phyloP scores from a whole-genome alignment of 257 asterid species.

The Nicotiana tomentosiformis region DNA sequence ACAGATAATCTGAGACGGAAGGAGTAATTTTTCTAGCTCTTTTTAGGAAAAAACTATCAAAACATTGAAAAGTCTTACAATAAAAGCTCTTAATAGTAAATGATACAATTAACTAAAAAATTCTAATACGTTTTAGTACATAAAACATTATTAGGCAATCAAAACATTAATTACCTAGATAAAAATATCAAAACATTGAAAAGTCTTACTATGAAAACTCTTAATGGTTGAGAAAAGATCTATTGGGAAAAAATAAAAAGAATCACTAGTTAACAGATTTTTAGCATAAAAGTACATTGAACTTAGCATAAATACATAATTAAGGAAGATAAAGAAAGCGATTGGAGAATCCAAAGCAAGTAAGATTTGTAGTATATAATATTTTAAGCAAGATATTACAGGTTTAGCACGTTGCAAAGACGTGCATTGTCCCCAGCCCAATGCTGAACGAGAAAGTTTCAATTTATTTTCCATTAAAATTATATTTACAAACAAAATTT shows the following conservation, averaged over 20 bases:
- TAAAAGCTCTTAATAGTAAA: background rate
- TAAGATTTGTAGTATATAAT: background rate
- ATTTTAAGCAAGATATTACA: background rate
- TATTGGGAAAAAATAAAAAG: background rate
- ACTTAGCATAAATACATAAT: slow-evolving; percentile 1
- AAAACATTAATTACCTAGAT: background rate
- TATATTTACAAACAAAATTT: background rate
- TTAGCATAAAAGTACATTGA: background rate
- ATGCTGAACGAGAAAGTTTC: background rate
- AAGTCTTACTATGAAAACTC: background rate
- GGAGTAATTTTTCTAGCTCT: too few relatives aligned
- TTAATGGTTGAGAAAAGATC: background rate
- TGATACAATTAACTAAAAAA: too few relatives aligned
- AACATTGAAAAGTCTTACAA: background rate
- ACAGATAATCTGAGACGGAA: too few relatives aligned
- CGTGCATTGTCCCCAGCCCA: slow-evolving; percentile 9
- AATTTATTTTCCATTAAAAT: background rate
- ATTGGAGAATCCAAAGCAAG: slow-evolving; percentile 3
- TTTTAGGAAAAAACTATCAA: background rate
- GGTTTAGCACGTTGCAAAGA: slow-evolving; percentile 7
- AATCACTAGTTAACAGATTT: background rate
- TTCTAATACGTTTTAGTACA: background rate
- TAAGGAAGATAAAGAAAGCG: background rate
- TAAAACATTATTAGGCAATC: background rate
- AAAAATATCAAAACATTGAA: background rate